These are phyloP conservation scores for Thuidium tamariscinum DNA, from an alignment of 225 moss, liverwort and hornwort species.

Conservation along the genomic window DNA sequence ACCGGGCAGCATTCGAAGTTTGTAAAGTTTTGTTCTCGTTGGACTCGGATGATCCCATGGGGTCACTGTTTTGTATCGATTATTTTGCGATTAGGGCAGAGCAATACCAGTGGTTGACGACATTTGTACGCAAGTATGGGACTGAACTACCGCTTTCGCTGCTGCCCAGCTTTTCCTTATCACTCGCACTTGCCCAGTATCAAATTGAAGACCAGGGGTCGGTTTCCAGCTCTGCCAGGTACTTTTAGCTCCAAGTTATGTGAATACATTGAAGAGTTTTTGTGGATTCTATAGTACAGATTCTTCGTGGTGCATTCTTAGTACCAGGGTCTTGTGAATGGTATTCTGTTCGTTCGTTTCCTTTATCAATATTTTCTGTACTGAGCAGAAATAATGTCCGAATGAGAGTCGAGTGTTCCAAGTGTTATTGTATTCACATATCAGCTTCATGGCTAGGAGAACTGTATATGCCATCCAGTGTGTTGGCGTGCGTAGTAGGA, in stretches of 20 bases:
- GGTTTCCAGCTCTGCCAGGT: slow-evolving; percentile 25
- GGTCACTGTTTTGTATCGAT: slow-evolving; percentile 75
- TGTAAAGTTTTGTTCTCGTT: slow-evolving; percentile 79
- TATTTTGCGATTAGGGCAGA: slow-evolving; percentile 79
- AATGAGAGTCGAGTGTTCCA: neutral
- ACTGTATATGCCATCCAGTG: neutral
- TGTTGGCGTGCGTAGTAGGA: neutral
- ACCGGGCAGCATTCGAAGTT: slow-evolving; percentile 86
- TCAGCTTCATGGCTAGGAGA: neutral
- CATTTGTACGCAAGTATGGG: slow-evolving; percentile 51
- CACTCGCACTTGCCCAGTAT: slow-evolving; percentile 64
- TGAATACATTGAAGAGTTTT: neutral
- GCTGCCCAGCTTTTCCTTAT: slow-evolving; percentile 74
- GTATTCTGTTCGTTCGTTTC: neutral
- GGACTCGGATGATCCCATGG: slow-evolving; percentile 76
- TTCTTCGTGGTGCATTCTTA: neutral
- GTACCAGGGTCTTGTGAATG: neutral
- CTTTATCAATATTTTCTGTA: neutral
- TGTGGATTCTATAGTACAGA: neutral
- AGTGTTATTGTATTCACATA: neutral
- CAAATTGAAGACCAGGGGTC: slow-evolving; percentile 41
- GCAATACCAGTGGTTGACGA: slow-evolving; percentile 72
- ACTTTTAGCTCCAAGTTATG: neutral
- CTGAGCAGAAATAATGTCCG: neutral
- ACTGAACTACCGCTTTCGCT: slow-evolving; percentile 39